A percentile compares a stretch with the other conserved stretches of the same genome.
These are phyloP conservation scores for Botrytis sinoallii DNA, from an alignment of 2,329 filamentous ascomycete species.

Conservation along the genomic window DNA sequence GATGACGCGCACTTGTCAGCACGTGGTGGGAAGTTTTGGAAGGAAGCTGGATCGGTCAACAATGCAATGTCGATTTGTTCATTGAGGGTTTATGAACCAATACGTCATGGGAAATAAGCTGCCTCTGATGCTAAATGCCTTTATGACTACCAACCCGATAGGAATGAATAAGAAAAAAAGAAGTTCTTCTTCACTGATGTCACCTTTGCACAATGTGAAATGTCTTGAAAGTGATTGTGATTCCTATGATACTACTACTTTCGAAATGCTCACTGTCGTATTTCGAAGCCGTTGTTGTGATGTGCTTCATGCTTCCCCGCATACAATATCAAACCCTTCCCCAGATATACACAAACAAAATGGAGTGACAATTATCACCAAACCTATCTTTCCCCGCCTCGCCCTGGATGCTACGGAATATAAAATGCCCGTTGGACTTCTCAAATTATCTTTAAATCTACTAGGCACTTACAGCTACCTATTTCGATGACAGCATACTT, in stretches of 20 bases:
- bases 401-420: not conserved
- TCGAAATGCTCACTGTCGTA: not conserved
- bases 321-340: not conserved
- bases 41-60: constrained; percentile 39
- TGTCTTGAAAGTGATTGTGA: not conserved
- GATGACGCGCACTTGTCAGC: constrained; percentile 39
- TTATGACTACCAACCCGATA: constrained; percentile 31
- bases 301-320: not conserved
- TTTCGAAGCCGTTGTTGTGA: not conserved
- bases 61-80: constrained; percentile 35
- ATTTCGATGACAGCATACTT: not conserved
- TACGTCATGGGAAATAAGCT: constrained; percentile 35
- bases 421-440: not conserved
- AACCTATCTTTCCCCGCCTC: not conserved
- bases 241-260: too few species aligned
- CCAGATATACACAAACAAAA: not conserved
- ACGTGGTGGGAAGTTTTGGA: constrained; percentile 37
- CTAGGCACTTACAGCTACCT: not conserved
- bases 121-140: constrained; percentile 37
- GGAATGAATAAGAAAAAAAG: constrained; percentile 33
- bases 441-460: not conserved
- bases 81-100: constrained; percentile 36
- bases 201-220: not conserved
- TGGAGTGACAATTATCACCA: not conserved
- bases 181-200: constrained; percentile 31